Evolutionary conservation across 306 rosid genomes (phyloP).

Genomic region (Cucumis melo): DNA sequence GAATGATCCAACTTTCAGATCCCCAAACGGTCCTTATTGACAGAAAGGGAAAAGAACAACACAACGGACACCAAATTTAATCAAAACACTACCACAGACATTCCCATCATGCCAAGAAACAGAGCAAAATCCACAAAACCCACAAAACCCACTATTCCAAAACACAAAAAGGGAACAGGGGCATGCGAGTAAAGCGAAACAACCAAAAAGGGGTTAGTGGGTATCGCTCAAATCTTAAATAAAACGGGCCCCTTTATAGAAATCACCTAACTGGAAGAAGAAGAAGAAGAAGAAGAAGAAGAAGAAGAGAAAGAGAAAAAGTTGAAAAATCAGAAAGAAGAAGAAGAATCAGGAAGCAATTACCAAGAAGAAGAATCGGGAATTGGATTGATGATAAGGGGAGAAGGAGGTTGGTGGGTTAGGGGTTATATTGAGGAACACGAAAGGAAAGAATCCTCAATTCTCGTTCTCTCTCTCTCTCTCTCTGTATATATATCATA

Average conservation of each 20-base stretch:
- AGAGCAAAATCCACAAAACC: background rate
- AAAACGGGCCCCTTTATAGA: background rate
- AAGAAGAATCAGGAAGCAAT: conserved; percentile 1
- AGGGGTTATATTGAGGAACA: background rate
- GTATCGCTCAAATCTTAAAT: background rate
- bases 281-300: background rate
- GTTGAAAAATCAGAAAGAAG: background rate
- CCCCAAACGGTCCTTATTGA: background rate
- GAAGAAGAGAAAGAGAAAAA: background rate
- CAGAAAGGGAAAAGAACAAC: background rate
- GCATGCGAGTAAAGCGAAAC: background rate
- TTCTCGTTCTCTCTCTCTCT: background rate
- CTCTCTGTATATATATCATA: background rate
- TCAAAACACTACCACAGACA: background rate
- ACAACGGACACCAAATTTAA: background rate
- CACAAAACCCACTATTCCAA: background rate
- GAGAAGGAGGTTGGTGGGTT: background rate
- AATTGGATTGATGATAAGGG: conserved; percentile 3
- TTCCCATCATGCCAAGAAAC: background rate
- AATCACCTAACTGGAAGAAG: background rate
- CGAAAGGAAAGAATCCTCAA: conserved; percentile 8
- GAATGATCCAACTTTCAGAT: background rate
- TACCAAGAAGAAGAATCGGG: background rate
- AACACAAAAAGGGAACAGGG: background rate
- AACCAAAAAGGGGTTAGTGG: background rate